Percentiles rank a stretch among this genome's conserved stretches.
phyloP scores from a whole-genome alignment of 768 basidiomycete genomes.

The Boletus rubescentipes region DNA sequence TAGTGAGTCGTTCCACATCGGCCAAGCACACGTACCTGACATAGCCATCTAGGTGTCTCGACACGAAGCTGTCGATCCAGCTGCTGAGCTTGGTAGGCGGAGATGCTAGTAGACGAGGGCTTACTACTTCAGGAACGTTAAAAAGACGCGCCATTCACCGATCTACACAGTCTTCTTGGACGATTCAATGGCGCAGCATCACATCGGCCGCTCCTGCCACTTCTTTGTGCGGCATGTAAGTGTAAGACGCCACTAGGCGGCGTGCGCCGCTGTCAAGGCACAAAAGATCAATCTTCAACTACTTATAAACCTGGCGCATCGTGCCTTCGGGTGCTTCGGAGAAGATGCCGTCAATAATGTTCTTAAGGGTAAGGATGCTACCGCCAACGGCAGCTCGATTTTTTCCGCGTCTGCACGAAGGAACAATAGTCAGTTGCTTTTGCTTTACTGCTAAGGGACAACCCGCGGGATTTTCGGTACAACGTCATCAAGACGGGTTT shows the following conservation, averaged over 20 bases:
- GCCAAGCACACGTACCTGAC: not conserved
- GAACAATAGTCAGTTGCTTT: not conserved
- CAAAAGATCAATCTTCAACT: not conserved
- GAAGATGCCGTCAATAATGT: not conserved
- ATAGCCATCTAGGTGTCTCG: no score
- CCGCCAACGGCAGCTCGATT: not conserved
- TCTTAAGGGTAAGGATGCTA: not conserved
- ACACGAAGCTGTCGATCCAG: not conserved
- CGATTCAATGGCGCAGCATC: not conserved
- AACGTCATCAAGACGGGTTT: no score
- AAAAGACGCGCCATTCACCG: not conserved
- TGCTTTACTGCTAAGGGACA: no score
- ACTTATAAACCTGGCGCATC: not conserved
- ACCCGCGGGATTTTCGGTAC: no score
- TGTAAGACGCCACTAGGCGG: not conserved
- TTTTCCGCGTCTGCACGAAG: not conserved
- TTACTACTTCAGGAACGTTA: no score
- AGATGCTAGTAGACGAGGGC: no score
- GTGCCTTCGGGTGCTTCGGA: not conserved
- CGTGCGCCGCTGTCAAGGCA: not conserved
- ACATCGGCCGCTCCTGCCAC: not conserved
- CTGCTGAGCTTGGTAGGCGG: not conserved
- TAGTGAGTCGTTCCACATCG: no score
- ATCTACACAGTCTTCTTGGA: not conserved
- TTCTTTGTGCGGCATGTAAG: slow-evolving; percentile 2